A percentile compares a stretch with the other conserved stretches of the same genome.
These are phyloP conservation scores for Monosporascus sp. DNA, from an alignment of 2,329 filamentous ascomycete genomes.

Conservation along the genomic window DNA sequence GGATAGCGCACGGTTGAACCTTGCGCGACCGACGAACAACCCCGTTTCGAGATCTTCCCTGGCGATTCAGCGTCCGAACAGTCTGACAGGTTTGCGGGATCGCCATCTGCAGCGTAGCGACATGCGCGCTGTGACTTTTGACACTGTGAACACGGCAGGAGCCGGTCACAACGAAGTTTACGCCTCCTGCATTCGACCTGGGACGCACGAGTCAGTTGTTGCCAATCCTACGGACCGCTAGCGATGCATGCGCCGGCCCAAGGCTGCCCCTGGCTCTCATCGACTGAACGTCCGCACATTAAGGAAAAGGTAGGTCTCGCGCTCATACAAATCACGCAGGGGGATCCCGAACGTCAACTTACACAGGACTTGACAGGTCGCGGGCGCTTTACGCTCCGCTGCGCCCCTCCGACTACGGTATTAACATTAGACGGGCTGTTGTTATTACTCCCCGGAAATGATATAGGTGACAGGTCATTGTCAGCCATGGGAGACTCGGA, in stretches of 20 bases:
- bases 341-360: neutral
- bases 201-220: neutral
- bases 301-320: neutral
- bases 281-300: neutral
- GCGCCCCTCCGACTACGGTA: neutral
- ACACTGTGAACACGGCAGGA: constrained; percentile 52
- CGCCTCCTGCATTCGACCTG: constrained; percentile 46
- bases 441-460: constrained; percentile 3
- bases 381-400: constrained; percentile 20
- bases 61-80: constrained; percentile 34
- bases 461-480: neutral
- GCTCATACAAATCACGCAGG: constrained; percentile 11
- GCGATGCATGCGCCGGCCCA: neutral
- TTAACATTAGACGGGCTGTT: constrained; percentile 6
- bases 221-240: too few species aligned
- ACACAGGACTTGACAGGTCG: constrained; percentile 23
- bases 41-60: constrained; percentile 20
- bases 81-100: constrained; percentile 42
- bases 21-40: constrained; percentile 6
- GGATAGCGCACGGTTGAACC: constrained; percentile 18
- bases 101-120: constrained; percentile 46
- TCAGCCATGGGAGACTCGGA: neutral
- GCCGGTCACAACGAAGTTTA: constrained; percentile 51
- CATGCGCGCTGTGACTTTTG: constrained; percentile 50
- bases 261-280: too few species aligned